These are phyloP conservation scores for Rhizomucor miehei DNA, from an alignment of 371 early-diverging fungal species.

Conservation along the genomic window DNA sequence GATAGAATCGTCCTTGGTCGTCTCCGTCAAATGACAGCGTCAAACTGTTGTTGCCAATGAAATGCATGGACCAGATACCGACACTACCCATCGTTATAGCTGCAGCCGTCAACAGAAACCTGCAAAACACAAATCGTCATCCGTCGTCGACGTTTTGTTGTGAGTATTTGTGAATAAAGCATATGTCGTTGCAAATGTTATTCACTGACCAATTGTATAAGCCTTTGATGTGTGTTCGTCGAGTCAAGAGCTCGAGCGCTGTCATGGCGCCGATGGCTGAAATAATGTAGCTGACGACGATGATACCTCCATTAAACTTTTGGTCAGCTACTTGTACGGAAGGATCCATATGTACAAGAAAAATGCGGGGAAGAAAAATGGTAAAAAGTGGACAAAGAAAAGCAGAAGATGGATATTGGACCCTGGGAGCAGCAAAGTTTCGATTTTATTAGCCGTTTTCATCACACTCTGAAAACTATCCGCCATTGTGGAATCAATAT, in stretches of 20 bases:
- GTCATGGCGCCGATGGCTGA: constrained; percentile 20
- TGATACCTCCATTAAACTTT: constrained; percentile 22
- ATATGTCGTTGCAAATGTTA: too few species aligned
- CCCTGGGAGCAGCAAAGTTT: too few species aligned
- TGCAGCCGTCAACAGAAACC: constrained; percentile 36
- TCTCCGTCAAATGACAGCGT: constrained; percentile 15
- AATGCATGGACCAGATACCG: constrained; percentile 52
- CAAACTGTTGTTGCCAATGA: constrained; percentile 42
- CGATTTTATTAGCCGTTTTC: too few species aligned
- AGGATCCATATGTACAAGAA: constrained; percentile 8
- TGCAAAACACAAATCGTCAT: background rate
- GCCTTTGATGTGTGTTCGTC: constrained; percentile 22
- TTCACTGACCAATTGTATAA: constrained; percentile 16
- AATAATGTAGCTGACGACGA: constrained; percentile 21
- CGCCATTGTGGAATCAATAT: too few species aligned
- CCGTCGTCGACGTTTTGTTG: background rate
- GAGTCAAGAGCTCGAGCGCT: constrained; percentile 16
- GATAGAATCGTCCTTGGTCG: constrained; percentile 8
- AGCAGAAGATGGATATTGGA: background rate
- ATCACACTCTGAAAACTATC: too few species aligned
- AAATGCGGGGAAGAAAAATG: background rate
- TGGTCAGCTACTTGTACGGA: constrained; percentile 8
- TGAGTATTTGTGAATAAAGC: too few species aligned
- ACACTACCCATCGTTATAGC: constrained; percentile 45
- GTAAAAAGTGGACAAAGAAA: background rate